Base-by-base conservation (phyloP, 768 basidiomycete genomes). In the Agrocybe praecox region DNA sequence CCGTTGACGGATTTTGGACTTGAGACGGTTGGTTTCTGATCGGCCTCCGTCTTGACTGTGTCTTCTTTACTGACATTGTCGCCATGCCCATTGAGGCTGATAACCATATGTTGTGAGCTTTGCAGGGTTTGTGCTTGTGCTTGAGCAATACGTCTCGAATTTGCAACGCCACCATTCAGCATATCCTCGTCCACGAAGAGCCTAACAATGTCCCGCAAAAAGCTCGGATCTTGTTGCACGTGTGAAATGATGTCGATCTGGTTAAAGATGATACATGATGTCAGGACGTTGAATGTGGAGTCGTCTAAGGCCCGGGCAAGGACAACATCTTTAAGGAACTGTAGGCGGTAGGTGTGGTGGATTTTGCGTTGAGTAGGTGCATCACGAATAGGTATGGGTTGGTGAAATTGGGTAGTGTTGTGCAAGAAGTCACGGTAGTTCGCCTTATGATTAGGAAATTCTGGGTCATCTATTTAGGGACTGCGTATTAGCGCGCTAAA, bases 311-410 rank as follows among this genome's bases (percentile, higher is more conserved):
- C 88, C 17, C 97, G 89, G 0, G 95, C 94, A 48, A 99, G 90
- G 42, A 99, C 94, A 56, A 99, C 96, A 69, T 99, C 97, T 71
- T 98, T 98, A 66, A 99, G 88, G 74, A 94, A 98, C 67, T 94
- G 94, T 7, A 99, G 82, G 18, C 97, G 92, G 71, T 98, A 98
- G 2, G 95, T 98, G 68, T 97, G 94, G 72, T 98, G 96, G 23
- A 98, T 90, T 74, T 98, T 98, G 55, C 82, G 83, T 65, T 90
- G 88, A 45, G 97, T 88, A 44, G 70, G 62, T 18, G 80, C 72
- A 63, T 96, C 93, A 43, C 83, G 82, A 67, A 98, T 90, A 26
- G 84, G 80, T 61, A 98, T 87, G 45, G 96, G 94, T 72, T 96
- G 87, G 65, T 92, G 90, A 74, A 93, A 98, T 53, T 83, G 86